These are phyloP conservation scores for Vachellia collinsii DNA, from an alignment of 306 rosid genomes.

Conservation along the genomic window DNA sequence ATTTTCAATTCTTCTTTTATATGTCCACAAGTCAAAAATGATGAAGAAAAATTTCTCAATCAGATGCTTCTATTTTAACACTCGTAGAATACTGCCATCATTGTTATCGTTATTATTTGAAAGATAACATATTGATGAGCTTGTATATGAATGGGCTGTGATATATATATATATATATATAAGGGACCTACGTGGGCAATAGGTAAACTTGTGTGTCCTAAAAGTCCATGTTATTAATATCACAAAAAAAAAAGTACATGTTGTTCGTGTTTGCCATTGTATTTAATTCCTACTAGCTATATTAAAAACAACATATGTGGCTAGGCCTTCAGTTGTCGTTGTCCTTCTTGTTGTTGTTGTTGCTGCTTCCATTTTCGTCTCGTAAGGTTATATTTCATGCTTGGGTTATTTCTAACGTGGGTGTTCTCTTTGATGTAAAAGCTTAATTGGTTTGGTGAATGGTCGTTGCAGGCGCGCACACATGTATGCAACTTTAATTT, in stretches of 20 bases:
- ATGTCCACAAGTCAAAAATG: neutral
- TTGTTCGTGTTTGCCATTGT: no score
- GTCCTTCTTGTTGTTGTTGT: no score
- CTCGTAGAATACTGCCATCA: conserved; percentile 12
- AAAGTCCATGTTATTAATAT: no score
- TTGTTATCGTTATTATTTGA: neutral
- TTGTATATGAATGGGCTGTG: neutral
- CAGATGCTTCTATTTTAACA: neutral
- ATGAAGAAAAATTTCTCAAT: neutral
- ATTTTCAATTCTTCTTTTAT: conserved; percentile 13
- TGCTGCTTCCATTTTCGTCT: no score
- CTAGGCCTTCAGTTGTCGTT: no score
- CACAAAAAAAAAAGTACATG: no score
- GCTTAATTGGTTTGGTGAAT: conserved; percentile 9
- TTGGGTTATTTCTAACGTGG: no score
- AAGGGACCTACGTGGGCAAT: conserved; percentile 40
- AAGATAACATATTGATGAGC: no score
- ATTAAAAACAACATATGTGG: no score
- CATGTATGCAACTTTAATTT: neutral
- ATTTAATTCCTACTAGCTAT: no score
- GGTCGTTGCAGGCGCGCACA: conserved; percentile 9
- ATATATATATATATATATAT: neutral
- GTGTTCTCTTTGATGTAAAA: neutral
- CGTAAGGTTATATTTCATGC: no score
- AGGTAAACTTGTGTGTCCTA: conserved; percentile 26